Conservation (phyloP, 108 stramenopile species). For the Pinguiococcus pyrenoidosus region DNA sequence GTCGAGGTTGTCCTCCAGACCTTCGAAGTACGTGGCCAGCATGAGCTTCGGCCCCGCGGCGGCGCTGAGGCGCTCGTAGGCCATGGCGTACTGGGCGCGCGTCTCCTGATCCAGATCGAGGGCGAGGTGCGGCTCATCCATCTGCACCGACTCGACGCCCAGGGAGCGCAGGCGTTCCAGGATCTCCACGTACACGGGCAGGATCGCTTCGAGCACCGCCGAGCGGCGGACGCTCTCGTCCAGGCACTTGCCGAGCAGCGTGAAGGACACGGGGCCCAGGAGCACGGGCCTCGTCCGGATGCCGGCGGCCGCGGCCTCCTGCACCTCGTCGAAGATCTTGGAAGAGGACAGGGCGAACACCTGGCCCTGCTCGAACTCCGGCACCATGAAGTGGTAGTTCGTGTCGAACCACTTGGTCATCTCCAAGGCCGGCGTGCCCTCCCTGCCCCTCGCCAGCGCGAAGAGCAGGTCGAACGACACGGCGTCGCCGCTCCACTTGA, state of each 20-base stretch:
- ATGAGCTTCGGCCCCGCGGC: neutral
- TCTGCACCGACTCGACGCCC: slow-evolving; percentile 46
- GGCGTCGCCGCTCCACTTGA: neutral
- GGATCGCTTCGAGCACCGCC: slow-evolving; percentile 19
- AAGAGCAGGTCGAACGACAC: slow-evolving; percentile 36
- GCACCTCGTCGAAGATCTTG: slow-evolving; percentile 15
- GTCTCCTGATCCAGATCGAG: no score
- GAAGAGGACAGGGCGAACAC: neutral
- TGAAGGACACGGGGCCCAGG: slow-evolving; percentile 45
- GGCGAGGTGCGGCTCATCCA: slow-evolving; percentile 49
- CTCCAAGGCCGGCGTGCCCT: slow-evolving; percentile 41
- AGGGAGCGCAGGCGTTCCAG: slow-evolving; percentile 23
- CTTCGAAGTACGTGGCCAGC: slow-evolving; percentile 2
- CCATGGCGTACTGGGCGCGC: slow-evolving; percentile 9
- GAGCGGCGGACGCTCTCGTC: neutral
- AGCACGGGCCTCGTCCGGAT: slow-evolving; percentile 30
- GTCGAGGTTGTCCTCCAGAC: slow-evolving; percentile 19
- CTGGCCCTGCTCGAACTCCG: no score
- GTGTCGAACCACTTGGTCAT: slow-evolving; percentile 56
- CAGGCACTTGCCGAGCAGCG: slow-evolving; percentile 21
- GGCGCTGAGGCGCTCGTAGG: slow-evolving; percentile 4
- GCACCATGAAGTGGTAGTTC: slow-evolving; percentile 58
- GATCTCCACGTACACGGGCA: slow-evolving; percentile 13
- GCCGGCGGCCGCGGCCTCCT: slow-evolving; percentile 28
- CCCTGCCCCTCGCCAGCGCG: slow-evolving; percentile 44